Percentiles rank a stretch among this genome's conserved stretches.
Conservation (phyloP, 345 rosid species). For the Moricandia moricandioides region DNA sequence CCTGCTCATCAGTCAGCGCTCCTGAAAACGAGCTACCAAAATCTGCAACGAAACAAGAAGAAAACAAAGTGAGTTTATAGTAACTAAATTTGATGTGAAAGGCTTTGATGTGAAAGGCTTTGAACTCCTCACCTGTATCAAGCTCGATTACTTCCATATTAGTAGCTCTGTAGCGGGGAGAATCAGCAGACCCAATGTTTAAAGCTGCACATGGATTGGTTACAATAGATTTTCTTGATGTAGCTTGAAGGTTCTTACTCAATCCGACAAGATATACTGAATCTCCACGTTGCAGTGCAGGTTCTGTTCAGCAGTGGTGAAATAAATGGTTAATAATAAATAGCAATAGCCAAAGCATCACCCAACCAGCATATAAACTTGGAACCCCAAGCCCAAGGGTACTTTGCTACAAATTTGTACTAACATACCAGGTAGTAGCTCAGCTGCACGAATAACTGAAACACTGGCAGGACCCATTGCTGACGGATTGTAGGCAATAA, state of each 20-base stretch:
- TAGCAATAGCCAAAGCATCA: neutral
- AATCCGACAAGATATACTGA: constrained; percentile 88
- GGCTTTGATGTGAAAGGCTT: too few relatives aligned
- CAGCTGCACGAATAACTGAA: constrained; percentile 78
- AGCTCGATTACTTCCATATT: constrained; percentile 96
- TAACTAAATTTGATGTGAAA: constrained; percentile 1
- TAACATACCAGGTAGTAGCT: constrained; percentile 76
- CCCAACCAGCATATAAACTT: neutral
- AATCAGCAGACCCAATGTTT: constrained; percentile 83
- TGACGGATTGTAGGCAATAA: constrained; percentile 86
- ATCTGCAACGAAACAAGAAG: constrained; percentile 46
- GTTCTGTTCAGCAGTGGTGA: constrained; percentile 72
- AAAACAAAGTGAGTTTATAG: constrained; percentile 3
- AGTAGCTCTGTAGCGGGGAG: constrained; percentile 91
- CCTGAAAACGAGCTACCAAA: constrained; percentile 96
- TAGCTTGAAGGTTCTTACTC: constrained; percentile 85
- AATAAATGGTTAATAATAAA: neutral
- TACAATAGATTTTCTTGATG: constrained; percentile 83
- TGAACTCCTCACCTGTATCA: constrained; percentile 65
- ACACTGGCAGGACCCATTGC: constrained; percentile 70
- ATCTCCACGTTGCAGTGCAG: constrained; percentile 84
- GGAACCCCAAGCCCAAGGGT: neutral
- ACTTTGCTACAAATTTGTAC: constrained; percentile 20
- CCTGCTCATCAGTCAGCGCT: constrained; percentile 82
- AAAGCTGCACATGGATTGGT: constrained; percentile 89